Base-by-base conservation (phyloP, 108 stramenopile genomes). In the Pseudonitzschia multiseries region DNA sequence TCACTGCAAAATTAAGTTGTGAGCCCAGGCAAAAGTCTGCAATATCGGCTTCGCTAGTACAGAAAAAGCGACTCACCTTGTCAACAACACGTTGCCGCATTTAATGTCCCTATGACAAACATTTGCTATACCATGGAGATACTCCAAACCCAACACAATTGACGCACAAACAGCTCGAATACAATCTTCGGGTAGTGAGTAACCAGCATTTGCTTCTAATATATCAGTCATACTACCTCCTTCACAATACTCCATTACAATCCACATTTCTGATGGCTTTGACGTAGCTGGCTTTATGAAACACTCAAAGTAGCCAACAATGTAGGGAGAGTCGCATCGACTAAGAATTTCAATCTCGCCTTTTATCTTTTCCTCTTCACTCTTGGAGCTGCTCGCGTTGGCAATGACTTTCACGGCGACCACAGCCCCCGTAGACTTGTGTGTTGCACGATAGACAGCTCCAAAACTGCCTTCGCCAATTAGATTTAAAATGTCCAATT, bases 41-140 rank as follows among this genome's bases (percentile, higher is more conserved):
- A 22, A 6, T 14, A 27, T 59, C 10, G 14, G 14, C 27, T 59
- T n/a, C 29, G 40, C 12, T 40, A n/a, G n/a, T n/a, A 62, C 8
- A 62, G 32, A 40, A 41, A 21, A 24, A 28, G 32, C 8, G 61
- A 62, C 61, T 62, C 36, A 62, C 61, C 61, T 70, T 21, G 96
- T 96, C 52, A 98, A 80, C 24, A 98, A 72, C 8, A 98, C 92
- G 74, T 98, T 98, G 31, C 94, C 96, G 57, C 92, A 94, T 77
- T 98, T 98, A 67, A 98, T 94, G 83, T 98, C 98, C 40, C 96
- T 81, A 84, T 98, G 97, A 51, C 94, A 93, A 59, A 96, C 85
- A 43, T 92, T 92, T 57, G 85, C 89, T 59, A 91, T 83, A 70
- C 88, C 84, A 73, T 98, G 97, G 56, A 98, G 74, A 75, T 96